Evolutionary conservation across 805 yeast genomes (phyloP), one percentile per base, ranked within the genome.

Genomic region (Lipomyces spencermartinsiae): DNA sequence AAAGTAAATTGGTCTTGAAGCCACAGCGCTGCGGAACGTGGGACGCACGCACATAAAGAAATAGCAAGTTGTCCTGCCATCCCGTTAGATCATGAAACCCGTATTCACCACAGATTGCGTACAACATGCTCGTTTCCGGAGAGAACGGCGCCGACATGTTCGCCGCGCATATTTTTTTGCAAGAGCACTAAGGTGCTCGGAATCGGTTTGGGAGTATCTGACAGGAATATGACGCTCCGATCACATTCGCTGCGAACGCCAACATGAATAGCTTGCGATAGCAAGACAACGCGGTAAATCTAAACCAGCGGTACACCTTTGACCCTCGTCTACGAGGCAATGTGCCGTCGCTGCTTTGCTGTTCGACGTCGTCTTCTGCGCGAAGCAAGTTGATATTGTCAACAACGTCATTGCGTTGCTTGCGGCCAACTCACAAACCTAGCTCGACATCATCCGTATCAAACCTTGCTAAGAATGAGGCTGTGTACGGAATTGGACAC

Each of bases 21-120:
- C 49, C 49, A 39, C 49, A 39, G 49, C 49, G 2, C 3, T 16
- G 49, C 49, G n/a, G 49, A 39, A 39, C 49, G 49, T 16, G 49
- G 49, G 49, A 39, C 4, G 49, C 49, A 39, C 49, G 49, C 49
- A 39, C n/a, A n/a, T n/a, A n/a, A n/a, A n/a, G n/a, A 39, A 39
- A 39, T 12, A 39, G 49, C 49, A 39, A 39, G 3, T 39, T 39
- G 2, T 2, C 49, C 49, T 39, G n/a, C n/a, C 2, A 2, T 16
- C 12, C n/a, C n/a, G 49, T 39, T 16, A 39, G n/a, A 39, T 12
- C 49, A 39, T 14, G 49, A 12, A 39, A 39, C 12, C 49, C 16
- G n/a, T 16, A 39, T 12, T 14, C 16, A 2, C n/a, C 49, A 16
- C 49, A 39, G 29, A 25, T 25, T 25, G 29, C 49, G 16, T 39